Evolutionary conservation across 2,329 filamentous ascomycete genomes (phyloP), one percentile per base, ranked within the genome.

Genomic region (Cucurbitaria berberidis): DNA sequence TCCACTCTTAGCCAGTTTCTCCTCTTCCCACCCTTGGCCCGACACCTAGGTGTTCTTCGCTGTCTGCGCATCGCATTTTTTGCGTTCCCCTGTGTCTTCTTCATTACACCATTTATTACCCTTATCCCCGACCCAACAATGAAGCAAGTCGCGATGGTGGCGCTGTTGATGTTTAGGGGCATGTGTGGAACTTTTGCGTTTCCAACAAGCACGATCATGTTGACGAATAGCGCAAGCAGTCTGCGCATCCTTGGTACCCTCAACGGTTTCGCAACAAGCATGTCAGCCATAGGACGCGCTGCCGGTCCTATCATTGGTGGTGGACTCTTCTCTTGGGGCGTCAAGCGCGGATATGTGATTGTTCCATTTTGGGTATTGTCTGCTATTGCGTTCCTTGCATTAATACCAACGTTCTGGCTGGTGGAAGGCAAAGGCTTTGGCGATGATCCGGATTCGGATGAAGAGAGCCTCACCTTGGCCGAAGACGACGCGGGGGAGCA

Each of bases 251-350:
- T 98, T 5, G 93, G 92, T 1, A 97, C 93, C 0, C 78, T 98
- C 49, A 98, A 98, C 68, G 95, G 93, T 2, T 86, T 96, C 56
- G 93, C 91, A 0, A 96, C 93, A 0, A 89, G 88, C 50, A 86
- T 93, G 29, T 89, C 87, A 59, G 92, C 90, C 0, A 74, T 97
- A 5, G 93, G 93, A 1, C 81, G 93, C 43, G 93, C 91, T 0
- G 67, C 83, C 0, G 95, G 95, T 0, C 93, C 95, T 0, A 89
- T 90, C 0, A 74, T 89, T 29, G 83, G 86, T 0, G 93, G 93
- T 0, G 77, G 81, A 1, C 80, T 87, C 0, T 97, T 96, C 68
- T 89, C 86, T 0, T 86, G 84, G 77, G 93, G 93, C 1, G 86
- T 91, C 1, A 84, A 89, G 64, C 78, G 82, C 26, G 90, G 90